These are phyloP conservation scores for Dunaliella primolecta DNA, from an alignment of 139 green algal genomes.

Conservation along the genomic window DNA sequence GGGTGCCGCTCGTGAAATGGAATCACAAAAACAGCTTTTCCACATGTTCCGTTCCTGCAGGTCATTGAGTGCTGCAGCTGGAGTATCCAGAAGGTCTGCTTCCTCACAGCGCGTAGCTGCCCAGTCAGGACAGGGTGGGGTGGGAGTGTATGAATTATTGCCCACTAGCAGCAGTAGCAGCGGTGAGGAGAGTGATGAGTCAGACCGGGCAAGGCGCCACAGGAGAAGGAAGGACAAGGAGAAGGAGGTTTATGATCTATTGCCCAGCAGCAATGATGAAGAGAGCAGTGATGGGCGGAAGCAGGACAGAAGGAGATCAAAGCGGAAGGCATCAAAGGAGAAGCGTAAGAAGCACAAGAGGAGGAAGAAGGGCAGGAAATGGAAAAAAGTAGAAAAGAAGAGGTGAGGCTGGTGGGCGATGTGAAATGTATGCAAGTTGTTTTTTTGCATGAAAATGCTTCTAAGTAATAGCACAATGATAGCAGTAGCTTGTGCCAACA, in stretches of 20 bases:
- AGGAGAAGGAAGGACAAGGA: not conserved
- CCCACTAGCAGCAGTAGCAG: not conserved
- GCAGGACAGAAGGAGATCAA: not conserved
- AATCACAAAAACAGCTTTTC: not conserved
- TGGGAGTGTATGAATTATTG: not conserved
- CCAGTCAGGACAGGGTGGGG: not conserved
- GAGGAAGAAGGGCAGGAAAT: not conserved
- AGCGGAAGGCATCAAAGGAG: not conserved
- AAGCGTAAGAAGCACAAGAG: not conserved
- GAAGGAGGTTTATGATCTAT: not conserved
- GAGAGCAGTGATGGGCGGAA: not conserved
- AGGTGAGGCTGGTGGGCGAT: not conserved
- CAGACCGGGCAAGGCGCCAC: not conserved
- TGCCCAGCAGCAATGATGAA: not conserved
- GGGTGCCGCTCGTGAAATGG: no score
- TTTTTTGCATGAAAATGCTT: not conserved
- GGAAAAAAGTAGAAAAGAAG: not conserved
- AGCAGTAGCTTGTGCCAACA: not conserved
- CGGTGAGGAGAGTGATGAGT: not conserved
- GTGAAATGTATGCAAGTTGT: no score
- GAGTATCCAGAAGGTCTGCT: not conserved
- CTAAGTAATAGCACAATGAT: no score
- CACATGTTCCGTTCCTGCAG: not conserved
- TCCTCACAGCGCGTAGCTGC: not conserved
- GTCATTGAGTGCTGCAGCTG: not conserved